phyloP scores from a whole-genome alignment of 75 land plant species.

The Larix kaempferi region DNA sequence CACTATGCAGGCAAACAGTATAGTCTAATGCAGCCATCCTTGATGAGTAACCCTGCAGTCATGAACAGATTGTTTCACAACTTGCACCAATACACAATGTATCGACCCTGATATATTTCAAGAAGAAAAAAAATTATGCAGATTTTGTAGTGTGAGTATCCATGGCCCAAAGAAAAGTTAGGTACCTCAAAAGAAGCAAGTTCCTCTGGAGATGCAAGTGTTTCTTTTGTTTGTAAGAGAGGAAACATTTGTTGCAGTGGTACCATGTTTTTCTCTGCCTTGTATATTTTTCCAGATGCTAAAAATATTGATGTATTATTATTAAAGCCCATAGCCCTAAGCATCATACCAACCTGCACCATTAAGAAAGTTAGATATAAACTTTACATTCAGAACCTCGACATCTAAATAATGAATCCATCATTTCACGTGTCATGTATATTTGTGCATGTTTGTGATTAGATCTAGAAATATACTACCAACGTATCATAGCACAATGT shows the following conservation, averaged over 20 bases:
- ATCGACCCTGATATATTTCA: neutral
- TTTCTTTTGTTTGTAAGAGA: constrained; percentile 83
- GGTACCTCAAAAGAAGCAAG: constrained; percentile 77
- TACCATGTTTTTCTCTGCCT: constrained; percentile 76
- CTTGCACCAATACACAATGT: neutral
- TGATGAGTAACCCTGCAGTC: constrained; percentile 78
- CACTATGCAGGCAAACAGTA: constrained; percentile 96
- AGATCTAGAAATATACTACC: too few relatives aligned
- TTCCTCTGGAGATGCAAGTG: constrained; percentile 79
- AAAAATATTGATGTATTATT: constrained; percentile 84
- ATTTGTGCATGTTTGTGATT: too few relatives aligned
- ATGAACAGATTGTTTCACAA: neutral
- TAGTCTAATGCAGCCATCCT: constrained; percentile 98
- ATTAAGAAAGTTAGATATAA: too few relatives aligned
- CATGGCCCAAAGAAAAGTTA: neutral
- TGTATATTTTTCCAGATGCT: constrained; percentile 95
- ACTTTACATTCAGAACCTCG: too few relatives aligned
- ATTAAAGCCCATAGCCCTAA: constrained; percentile 93
- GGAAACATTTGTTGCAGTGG: constrained; percentile 98
- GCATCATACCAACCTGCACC: constrained; percentile 94
- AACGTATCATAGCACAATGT: too few relatives aligned
- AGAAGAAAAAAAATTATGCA: neutral
- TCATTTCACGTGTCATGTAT: too few relatives aligned
- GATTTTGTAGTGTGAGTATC: neutral
- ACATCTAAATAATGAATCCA: too few relatives aligned